phyloP scores from a whole-genome alignment of 2,329 filamentous ascomycete genomes.

The Clarireedia monteithiana region DNA sequence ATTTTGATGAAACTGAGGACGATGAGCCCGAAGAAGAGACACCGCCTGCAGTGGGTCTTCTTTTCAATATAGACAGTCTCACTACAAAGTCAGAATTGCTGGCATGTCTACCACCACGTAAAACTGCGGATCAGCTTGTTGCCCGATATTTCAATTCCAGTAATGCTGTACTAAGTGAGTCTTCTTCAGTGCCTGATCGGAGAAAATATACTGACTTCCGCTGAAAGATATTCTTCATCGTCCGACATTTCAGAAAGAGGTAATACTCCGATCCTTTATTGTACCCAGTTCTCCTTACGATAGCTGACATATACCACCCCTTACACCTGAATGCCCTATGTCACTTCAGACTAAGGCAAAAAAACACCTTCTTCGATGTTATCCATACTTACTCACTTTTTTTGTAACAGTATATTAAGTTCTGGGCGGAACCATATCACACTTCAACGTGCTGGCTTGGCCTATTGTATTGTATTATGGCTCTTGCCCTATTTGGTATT shows the following conservation, averaged over 20 bases:
- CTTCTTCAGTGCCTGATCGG: no score
- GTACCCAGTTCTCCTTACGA: not conserved
- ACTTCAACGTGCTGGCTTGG: slow-evolving; percentile 41
- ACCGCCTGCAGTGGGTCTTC: slow-evolving; percentile 30
- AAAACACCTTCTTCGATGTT: no score
- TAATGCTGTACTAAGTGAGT: slow-evolving; percentile 43
- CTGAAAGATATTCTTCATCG: slow-evolving; percentile 43
- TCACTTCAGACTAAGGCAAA: no score
- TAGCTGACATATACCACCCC: no score
- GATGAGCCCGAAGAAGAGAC: slow-evolving; percentile 29
- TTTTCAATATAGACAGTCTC: slow-evolving; percentile 32
- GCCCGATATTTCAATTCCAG: slow-evolving; percentile 46
- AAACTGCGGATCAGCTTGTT: slow-evolving; percentile 42
- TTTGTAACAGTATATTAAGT: slow-evolving; percentile 37
- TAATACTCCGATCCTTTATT: slow-evolving; percentile 14
- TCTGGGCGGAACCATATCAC: slow-evolving; percentile 38
- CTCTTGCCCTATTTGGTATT: slow-evolving; percentile 32
- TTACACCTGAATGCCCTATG: no score
- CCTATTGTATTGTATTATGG: slow-evolving; percentile 34
- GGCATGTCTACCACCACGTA: slow-evolving; percentile 38
- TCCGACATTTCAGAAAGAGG: slow-evolving; percentile 42
- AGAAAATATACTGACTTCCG: not conserved
- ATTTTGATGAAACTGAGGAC: slow-evolving; percentile 40
- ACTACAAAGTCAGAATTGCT: slow-evolving; percentile 39
- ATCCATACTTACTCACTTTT: not conserved